A percentile compares a stretch with the other conserved stretches of the same genome.
Evolutionary conservation across 1,284 basidiomycete genomes (phyloP).

Genomic region (Psilocybe mexicana): DNA sequence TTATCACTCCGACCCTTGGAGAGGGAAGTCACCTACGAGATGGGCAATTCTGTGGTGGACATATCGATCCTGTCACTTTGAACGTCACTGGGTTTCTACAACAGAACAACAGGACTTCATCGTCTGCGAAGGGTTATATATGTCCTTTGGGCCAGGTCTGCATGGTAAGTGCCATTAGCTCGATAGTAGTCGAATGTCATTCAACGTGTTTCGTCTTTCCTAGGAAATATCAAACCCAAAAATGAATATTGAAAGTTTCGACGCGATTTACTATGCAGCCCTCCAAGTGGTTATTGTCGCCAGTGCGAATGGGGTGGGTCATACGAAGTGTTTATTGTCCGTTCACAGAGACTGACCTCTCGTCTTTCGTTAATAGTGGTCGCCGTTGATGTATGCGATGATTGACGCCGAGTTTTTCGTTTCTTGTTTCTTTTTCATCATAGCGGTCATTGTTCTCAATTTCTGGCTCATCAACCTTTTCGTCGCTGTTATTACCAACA

Average conservation of each 20-base stretch:
- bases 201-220: neutral
- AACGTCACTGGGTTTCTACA: slow-evolving; percentile 48
- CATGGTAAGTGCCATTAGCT: slow-evolving; percentile 40
- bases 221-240: slow-evolving; percentile 75
- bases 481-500: slow-evolving; percentile 96
- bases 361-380: slow-evolving; percentile 50
- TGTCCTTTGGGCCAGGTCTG: slow-evolving; percentile 85
- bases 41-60: slow-evolving; percentile 76
- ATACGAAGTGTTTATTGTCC: neutral
- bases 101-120: slow-evolving; percentile 34
- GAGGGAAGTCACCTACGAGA: slow-evolving; percentile 46
- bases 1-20: slow-evolving; percentile 51
- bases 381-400: slow-evolving; percentile 85
- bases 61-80: slow-evolving; percentile 61
- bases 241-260: slow-evolving; percentile 78
- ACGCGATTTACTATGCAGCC: slow-evolving; percentile 83
- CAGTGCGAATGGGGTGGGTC: slow-evolving; percentile 71
- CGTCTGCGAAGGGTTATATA: slow-evolving; percentile 68
- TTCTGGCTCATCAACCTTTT: slow-evolving; percentile 96
- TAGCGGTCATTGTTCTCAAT: slow-evolving; percentile 83
- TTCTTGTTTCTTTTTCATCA: slow-evolving; percentile 88
- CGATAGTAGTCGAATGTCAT: neutral
- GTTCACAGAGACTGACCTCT: slow-evolving; percentile 1
- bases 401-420: slow-evolving; percentile 92
- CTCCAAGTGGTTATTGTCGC: slow-evolving; percentile 89